These are phyloP conservation scores for Malassezia sympodialis DNA, from an alignment of 1,284 basidiomycete genomes.

Conservation along the genomic window DNA sequence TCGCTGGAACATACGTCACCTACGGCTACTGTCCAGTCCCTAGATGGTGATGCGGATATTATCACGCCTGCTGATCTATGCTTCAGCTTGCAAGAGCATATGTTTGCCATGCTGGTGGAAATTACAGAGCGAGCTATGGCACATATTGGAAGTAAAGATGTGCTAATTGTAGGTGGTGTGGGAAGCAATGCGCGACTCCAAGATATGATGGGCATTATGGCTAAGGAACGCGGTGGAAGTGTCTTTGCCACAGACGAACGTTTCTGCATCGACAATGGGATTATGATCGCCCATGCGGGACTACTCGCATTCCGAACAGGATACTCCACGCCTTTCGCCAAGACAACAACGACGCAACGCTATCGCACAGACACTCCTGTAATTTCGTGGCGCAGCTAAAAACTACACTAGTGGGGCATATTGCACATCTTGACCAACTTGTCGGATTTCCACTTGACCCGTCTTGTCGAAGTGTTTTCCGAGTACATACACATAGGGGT, in stretches of 20 bases:
- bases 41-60: conserved; percentile 18
- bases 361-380: conserved; percentile 43
- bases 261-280: conserved; percentile 98
- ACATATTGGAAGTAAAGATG: conserved; percentile 88
- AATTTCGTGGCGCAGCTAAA: conserved; percentile 16
- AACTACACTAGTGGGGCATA: background rate
- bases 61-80: conserved; percentile 91
- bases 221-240: conserved; percentile 70
- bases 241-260: conserved; percentile 95
- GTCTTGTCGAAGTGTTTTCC: conserved; percentile 32
- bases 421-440: background rate
- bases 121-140: conserved; percentile 99
- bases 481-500: conserved; percentile 33
- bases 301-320: conserved; percentile 87
- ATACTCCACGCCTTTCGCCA: conserved; percentile 29
- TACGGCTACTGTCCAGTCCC: conserved; percentile 15
- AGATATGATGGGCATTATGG: conserved; percentile 99
- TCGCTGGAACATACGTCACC: background rate
- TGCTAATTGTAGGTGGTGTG: conserved; percentile 93
- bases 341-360: conserved; percentile 43
- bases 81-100: conserved; percentile 91
- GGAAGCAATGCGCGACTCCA: conserved; percentile 79
- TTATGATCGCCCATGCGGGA: conserved; percentile 99
- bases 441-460: conserved; percentile 29
- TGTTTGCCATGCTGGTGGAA: conserved; percentile 97